A percentile compares a stretch with the other conserved stretches of the same genome.
phyloP scores from a whole-genome alignment of 768 basidiomycete genomes.

The Lentinula guzmanii region DNA sequence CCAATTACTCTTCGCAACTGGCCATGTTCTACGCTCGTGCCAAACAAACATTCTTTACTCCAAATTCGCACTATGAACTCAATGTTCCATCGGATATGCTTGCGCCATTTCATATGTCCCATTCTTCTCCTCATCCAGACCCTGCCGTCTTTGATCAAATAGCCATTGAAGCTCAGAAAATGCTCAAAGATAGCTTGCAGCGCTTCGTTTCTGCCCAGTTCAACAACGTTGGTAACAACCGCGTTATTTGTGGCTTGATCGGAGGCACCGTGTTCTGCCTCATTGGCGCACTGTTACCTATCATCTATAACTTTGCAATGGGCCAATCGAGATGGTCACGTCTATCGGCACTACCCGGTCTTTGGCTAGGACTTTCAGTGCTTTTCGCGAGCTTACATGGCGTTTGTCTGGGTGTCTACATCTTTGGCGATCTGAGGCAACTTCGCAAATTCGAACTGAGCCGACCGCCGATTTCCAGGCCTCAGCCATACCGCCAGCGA shows the following conservation, averaged over 20 bases:
- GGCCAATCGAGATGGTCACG: slow-evolving; percentile 51
- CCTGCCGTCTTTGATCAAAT: slow-evolving; percentile 59
- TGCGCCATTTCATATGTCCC: slow-evolving; percentile 46
- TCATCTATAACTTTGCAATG: slow-evolving; percentile 39
- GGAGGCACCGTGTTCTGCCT: slow-evolving; percentile 50
- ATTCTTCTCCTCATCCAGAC: slow-evolving; percentile 50
- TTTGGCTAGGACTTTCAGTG: slow-evolving; percentile 65
- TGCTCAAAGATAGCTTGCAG: slow-evolving; percentile 58
- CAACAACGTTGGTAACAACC: slow-evolving; percentile 64
- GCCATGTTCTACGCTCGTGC: slow-evolving; percentile 75
- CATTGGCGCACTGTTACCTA: slow-evolving; percentile 41
- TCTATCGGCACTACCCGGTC: slow-evolving; percentile 53
- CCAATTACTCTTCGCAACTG: slow-evolving; percentile 46
- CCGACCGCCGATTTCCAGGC: slow-evolving; percentile 57
- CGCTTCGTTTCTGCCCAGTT: slow-evolving; percentile 67
- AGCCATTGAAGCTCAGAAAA: slow-evolving; percentile 46
- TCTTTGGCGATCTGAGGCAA: slow-evolving; percentile 77
- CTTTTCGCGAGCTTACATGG: slow-evolving; percentile 62
- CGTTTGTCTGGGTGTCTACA: slow-evolving; percentile 71
- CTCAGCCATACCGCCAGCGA: slow-evolving; percentile 23
- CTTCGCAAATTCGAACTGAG: slow-evolving; percentile 74
- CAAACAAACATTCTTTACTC: slow-evolving; percentile 76
- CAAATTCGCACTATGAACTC: slow-evolving; percentile 65
- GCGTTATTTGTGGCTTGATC: slow-evolving; percentile 64
- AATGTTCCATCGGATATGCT: slow-evolving; percentile 63